These are phyloP conservation scores for Xylariaceae sp. DNA, from an alignment of 2,329 filamentous ascomycete genomes.

Conservation along the genomic window DNA sequence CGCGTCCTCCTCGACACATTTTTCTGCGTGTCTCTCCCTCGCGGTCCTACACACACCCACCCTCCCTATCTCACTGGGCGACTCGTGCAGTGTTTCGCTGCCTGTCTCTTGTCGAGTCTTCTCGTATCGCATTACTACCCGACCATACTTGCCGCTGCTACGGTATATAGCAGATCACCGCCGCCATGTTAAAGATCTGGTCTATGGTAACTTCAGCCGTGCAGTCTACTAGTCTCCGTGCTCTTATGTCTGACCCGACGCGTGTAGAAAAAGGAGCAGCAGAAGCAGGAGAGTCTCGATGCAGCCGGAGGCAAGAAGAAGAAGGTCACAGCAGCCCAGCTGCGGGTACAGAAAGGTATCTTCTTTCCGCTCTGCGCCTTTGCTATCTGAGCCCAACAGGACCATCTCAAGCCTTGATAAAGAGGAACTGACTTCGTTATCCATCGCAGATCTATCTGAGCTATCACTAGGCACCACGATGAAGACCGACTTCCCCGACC, in stretches of 20 bases:
- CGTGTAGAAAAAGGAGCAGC: slow-evolving; percentile 87
- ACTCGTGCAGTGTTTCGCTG: not conserved
- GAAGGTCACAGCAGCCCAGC: slow-evolving; percentile 94
- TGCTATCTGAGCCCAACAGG: not conserved
- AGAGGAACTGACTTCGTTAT: not conserved
- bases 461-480: slow-evolving; percentile 75
- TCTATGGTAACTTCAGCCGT: slow-evolving; percentile 68
- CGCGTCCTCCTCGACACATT: not conserved
- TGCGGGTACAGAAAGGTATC: slow-evolving; percentile 91
- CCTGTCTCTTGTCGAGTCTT: not conserved
- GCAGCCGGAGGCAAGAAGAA: slow-evolving; percentile 82
- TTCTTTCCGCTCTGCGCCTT: not conserved
- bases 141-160: not conserved
- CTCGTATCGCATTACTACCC: not conserved
- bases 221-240: not conserved
- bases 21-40: not conserved
- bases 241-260: slow-evolving; percentile 21
- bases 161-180: slow-evolving; percentile 14
- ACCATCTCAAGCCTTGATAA: not conserved
- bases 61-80: not conserved
- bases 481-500: slow-evolving; percentile 75
- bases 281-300: slow-evolving; percentile 84
- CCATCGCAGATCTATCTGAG: slow-evolving; percentile 67
- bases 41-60: not conserved
- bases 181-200: slow-evolving; percentile 98